Base-by-base conservation (phyloP, 2,329 filamentous ascomycete genomes). In the Mollisia scopiformis region DNA sequence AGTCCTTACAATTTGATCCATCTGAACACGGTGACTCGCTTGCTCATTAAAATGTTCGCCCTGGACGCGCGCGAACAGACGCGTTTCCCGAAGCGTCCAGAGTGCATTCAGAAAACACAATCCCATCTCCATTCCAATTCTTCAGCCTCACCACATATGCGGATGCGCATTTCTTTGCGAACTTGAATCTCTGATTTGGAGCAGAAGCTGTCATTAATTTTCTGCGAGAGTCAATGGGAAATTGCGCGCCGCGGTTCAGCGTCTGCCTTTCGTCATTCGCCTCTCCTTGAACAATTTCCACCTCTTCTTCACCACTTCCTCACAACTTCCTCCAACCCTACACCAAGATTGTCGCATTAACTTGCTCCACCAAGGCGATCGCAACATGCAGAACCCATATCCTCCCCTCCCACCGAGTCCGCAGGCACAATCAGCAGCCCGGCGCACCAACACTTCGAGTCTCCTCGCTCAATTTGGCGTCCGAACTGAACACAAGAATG, bases 401-500 rank as follows among this genome's bases (percentile, higher is more conserved):
- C 23, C 23, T 27, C 43, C 43, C 14, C 21, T 28, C 16, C 11
- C 43, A 13, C 21, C 43, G 23, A 47, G 11, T 47, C 43, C 23
- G 8, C 43, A 47, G 43, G 25, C n/a, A n/a, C n/a, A n/a, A 7
- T 27, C 43, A 47, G 25, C n/a, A n/a, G 21, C 49, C 6, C 13
- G 50, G 25, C 59, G 39, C 58, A 51, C 62, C 58, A 30, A 64
- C 66, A 19, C 68, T 21, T 71, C 68, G 28, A 68, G 54, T 47
- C 57, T 73, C 13, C 68, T 73, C 19, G 65, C 68, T 2, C 65
- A 69, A 46, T 72, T 71, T 14, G 66, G 65, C 19, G 62, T 61
- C 8, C 58, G 60, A n/a, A 62, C 66, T 1, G 47, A 64, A 14
- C 71, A 73, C 57, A 73, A 73, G 58, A 71, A 68, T 60, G 69